Evolutionary conservation across 2,329 filamentous ascomycete species (phyloP), one percentile per base, ranked within the genome.

Genomic region (Cercospora zeae-maydis): DNA sequence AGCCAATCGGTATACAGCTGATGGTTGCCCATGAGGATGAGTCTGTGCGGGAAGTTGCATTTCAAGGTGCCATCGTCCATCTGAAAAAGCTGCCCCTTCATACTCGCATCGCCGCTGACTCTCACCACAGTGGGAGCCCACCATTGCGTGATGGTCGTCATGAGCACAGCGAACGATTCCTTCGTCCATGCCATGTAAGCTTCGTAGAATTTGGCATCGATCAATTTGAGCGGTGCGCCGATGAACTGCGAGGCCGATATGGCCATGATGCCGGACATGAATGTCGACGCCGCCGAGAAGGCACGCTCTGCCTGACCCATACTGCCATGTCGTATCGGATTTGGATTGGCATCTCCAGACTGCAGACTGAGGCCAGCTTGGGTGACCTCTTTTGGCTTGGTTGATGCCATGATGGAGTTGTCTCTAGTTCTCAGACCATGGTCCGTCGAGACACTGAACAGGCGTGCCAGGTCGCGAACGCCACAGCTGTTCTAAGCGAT

Each of bases 1-100:
- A 96, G 78, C 92, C 91, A 96, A 77, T 96, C 91, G 8, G 91
- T 93, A 74, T 96, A 96, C 58, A 96, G 87, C 69, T 93, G 71
- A 73, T 96, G 92, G 74, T 96, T 96, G 27, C 92, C 91, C 75
- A 96, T 90, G 78, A 96, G 80, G 27, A 96, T 84, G 73, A 96
- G 80, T 54, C 92, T 85, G 73, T 95, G 88, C 0, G 92, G 91
- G 67, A 96, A 96, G 67, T 86, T 82, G 75, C 91, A 92, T 71
- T 92, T 82, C 36, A 96, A 83, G 59, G 86, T 84, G 13, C 92
- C 92, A 72, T 92, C 89, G 2, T 82, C 76, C 5, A 86, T 88
- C 66, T 88, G 82, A 65, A 81, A 82, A 58, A 96, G 84, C 77
- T 96, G 89, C 14, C 86, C 89, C 7, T 86, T 83, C 67, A 96